phyloP scores from a whole-genome alignment of 305 asterid species.

The Rubia balearica region DNA sequence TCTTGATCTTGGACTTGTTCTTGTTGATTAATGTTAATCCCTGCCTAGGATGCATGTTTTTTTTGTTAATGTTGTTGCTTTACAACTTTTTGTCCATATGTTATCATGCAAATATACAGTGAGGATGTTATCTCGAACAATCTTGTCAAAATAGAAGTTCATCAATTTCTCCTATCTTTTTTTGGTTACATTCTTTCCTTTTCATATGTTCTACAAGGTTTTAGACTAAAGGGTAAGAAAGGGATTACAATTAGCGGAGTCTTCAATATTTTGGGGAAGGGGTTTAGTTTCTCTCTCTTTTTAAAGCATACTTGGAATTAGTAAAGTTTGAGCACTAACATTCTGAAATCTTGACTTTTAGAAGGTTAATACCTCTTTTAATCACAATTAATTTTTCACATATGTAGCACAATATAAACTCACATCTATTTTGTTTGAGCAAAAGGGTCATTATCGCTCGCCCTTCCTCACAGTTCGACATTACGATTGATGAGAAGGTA shows the following conservation, averaged over 20 bases:
- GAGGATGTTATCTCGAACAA: neutral
- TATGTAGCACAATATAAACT: neutral
- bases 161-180: neutral
- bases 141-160: neutral
- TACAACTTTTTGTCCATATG: slow-evolving; percentile 3
- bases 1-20: neutral
- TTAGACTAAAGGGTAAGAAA: neutral
- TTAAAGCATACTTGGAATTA: neutral
- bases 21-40: slow-evolving; percentile 10
- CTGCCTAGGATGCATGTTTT: neutral
- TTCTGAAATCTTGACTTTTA: neutral
- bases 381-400: neutral
- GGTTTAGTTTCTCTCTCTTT: neutral
- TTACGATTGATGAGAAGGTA: too few relatives aligned
- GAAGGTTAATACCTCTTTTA: neutral
- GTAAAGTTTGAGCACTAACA: neutral
- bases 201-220: neutral
- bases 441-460: too few relatives aligned
- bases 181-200: neutral
- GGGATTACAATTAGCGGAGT: neutral
- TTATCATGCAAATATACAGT: slow-evolving; percentile 1
- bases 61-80: neutral
- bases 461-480: too few relatives aligned
- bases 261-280: neutral
- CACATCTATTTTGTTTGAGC: too few relatives aligned